Conservation (phyloP, 495 filamentous ascomycete genomes). For the Penicillium dipodomyicola region DNA sequence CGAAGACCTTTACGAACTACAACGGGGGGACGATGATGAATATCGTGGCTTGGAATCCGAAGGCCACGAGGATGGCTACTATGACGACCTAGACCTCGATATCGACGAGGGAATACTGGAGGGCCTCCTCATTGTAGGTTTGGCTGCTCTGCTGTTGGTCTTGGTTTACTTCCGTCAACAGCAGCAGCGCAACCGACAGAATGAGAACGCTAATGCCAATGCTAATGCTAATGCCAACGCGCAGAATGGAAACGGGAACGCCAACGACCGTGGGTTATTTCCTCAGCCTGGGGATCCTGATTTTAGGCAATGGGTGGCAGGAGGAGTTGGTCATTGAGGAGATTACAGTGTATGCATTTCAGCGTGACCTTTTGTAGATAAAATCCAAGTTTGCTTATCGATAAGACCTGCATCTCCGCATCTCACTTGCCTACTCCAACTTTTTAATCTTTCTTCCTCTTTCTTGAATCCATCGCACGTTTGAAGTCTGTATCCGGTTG, state of each 20-base stretch:
- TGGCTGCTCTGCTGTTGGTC: conserved; percentile 71
- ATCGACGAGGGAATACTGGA: conserved; percentile 78
- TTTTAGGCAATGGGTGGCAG: conserved; percentile 70
- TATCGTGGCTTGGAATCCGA: conserved; percentile 51
- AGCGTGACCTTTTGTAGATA: conserved; percentile 18
- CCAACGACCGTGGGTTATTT: conserved; percentile 63
- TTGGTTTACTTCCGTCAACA: conserved; percentile 81
- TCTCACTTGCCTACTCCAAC: not conserved
- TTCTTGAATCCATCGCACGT: not conserved
- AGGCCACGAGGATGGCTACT: conserved; percentile 60
- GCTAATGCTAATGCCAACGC: conserved; percentile 35
- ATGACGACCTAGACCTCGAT: conserved; percentile 58
- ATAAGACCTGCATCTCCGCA: conserved; percentile 18
- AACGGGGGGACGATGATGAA: conserved; percentile 55
- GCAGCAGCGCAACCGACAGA: conserved; percentile 54
- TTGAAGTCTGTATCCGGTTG: not conserved
- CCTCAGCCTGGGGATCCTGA: conserved; percentile 70
- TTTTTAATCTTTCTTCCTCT: not conserved
- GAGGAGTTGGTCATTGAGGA: conserved; percentile 69
- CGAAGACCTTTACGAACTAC: conserved; percentile 54
- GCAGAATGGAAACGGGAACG: conserved; percentile 33
- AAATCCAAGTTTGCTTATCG: conserved; percentile 19
- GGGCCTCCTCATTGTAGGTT: conserved; percentile 74
- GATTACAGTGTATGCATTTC: conserved; percentile 18
- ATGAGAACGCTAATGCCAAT: conserved; percentile 35